Percentiles rank a stretch among this genome's conserved stretches.
phyloP scores from a whole-genome alignment of 1,284 basidiomycete genomes.

The Pseudozyma sp. region DNA sequence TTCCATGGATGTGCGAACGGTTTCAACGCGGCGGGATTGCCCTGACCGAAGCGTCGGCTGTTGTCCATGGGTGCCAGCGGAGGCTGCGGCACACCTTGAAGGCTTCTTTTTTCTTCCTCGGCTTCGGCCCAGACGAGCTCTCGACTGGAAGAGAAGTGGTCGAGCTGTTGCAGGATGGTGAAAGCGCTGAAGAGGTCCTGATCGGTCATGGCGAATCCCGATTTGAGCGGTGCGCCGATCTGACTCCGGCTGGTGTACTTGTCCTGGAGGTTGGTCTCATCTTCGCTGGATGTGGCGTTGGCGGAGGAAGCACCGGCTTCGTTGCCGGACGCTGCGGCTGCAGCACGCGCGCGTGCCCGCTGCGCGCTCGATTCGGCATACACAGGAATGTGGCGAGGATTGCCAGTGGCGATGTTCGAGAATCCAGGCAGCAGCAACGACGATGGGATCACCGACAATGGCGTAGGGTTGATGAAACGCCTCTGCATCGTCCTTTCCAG shows the following conservation, averaged over 20 bases:
- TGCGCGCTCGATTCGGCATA: conserved; percentile 47
- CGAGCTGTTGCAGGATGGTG: conserved; percentile 25
- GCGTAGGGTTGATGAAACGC: conserved; percentile 49
- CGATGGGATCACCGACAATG: conserved; percentile 45
- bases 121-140: conserved; percentile 59
- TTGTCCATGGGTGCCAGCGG: conserved; percentile 21
- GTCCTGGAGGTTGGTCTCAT: conserved; percentile 31
- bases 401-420: conserved; percentile 39
- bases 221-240: conserved; percentile 53
- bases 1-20: conserved; percentile 53
- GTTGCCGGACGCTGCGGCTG: conserved; percentile 1
- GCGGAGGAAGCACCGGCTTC: conserved; percentile 12
- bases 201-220: conserved; percentile 38
- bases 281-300: conserved; percentile 31
- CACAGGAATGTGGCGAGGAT: conserved; percentile 50
- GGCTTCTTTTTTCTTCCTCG: conserved; percentile 50
- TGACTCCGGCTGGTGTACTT: conserved; percentile 48
- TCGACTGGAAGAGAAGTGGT: conserved; percentile 27
- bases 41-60: conserved; percentile 26
- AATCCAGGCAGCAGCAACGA: conserved; percentile 43
- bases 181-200: conserved; percentile 35
- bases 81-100: conserved; percentile 18
- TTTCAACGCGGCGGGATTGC: conserved; percentile 32
- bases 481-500: conserved; percentile 48
- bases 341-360: conserved; percentile 23